These are phyloP conservation scores for Yarrowia sp. DNA, from an alignment of 805 yeast species.

Conservation along the genomic window DNA sequence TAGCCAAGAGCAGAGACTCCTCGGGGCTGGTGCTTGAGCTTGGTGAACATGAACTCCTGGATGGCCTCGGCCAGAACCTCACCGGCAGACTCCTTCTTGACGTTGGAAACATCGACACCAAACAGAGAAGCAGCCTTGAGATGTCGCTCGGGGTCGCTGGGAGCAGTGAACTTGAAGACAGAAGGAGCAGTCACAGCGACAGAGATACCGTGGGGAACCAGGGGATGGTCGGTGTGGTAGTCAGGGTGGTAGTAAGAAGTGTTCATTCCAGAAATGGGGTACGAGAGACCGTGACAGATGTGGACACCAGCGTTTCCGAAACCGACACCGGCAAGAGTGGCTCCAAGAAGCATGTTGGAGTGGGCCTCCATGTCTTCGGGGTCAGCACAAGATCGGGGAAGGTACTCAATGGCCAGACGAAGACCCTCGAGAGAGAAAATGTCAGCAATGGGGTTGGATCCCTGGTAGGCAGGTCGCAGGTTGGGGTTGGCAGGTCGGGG, in stretches of 20 bases:
- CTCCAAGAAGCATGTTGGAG: constrained; percentile 45
- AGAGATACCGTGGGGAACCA: constrained; percentile 46
- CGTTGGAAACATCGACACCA: constrained; percentile 40
- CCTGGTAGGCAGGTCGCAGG: constrained; percentile 43
- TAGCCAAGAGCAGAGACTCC: constrained; percentile 40
- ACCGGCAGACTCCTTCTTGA: constrained; percentile 40
- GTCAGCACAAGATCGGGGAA: constrained; percentile 41
- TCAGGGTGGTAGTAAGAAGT: constrained; percentile 40
- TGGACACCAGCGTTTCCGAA: constrained; percentile 48
- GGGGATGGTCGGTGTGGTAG: constrained; percentile 42
- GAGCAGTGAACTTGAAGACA: constrained; percentile 42
- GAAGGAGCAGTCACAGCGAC: constrained; percentile 48
- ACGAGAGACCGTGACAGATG: constrained; percentile 44
- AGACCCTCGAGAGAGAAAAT: constrained; percentile 45
- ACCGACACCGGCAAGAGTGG: constrained; percentile 47
- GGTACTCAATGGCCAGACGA: constrained; percentile 41
- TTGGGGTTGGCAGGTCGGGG: constrained; percentile 42
- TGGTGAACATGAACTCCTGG: constrained; percentile 36
- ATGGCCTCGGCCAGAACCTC: constrained; percentile 40
- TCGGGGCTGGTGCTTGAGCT: constrained; percentile 39
- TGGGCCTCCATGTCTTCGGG: constrained; percentile 45
- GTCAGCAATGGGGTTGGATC: constrained; percentile 47
- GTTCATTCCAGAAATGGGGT: constrained; percentile 42
- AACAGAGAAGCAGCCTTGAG: constrained; percentile 39
- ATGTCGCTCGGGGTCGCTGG: constrained; percentile 43